A percentile compares a stretch with the other conserved stretches of the same genome.
phyloP scores from a whole-genome alignment of 2,329 filamentous ascomycete species.

The Ophioceras dolichostomum region DNA sequence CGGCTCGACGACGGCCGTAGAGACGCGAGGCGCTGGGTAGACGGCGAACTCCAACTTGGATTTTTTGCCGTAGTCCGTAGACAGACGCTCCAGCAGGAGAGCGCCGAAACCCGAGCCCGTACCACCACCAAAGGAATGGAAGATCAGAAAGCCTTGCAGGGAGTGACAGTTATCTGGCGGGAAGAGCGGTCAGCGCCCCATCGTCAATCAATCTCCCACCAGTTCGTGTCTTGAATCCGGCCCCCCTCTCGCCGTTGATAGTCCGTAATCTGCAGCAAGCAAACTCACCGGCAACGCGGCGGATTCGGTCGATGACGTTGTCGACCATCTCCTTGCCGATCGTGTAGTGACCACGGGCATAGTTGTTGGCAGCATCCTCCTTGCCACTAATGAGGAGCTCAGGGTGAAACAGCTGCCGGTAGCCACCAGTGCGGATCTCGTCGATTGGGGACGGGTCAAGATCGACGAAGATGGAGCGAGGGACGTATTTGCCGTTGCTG shows the following conservation, averaged over 20 bases:
- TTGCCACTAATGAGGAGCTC: conserved; percentile 65
- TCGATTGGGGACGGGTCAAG: conserved; percentile 62
- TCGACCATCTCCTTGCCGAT: conserved; percentile 99
- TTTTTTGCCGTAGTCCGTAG: conserved; percentile 99
- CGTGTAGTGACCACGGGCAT: conserved; percentile 98
- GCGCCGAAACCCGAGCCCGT: conserved; percentile 98
- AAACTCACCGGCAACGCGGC: conserved; percentile 57
- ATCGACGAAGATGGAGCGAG: conserved; percentile 61
- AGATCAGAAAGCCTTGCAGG: conserved; percentile 97
- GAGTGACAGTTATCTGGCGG: conserved; percentile 76
- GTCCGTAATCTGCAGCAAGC: too few relatives aligned
- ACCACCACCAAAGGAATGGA: conserved; percentile 99
- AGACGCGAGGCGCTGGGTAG: conserved; percentile 94
- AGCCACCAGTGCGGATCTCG: conserved; percentile 57
- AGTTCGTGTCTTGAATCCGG: too few relatives aligned
- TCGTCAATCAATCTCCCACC: too few relatives aligned
- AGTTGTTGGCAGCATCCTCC: conserved; percentile 99
- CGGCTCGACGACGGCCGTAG: conserved; percentile 95
- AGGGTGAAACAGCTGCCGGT: conserved; percentile 60
- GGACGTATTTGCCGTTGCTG: conserved; percentile 58
- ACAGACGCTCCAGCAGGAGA: conserved; percentile 96
- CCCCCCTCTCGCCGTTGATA: too few relatives aligned
- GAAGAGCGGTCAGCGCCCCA: too few relatives aligned
- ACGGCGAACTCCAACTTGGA: conserved; percentile 99
- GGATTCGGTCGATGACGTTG: conserved; percentile 93